Evolutionary conservation across 129 eudicot genomes (phyloP).

Genomic region (Silybum marianum): DNA sequence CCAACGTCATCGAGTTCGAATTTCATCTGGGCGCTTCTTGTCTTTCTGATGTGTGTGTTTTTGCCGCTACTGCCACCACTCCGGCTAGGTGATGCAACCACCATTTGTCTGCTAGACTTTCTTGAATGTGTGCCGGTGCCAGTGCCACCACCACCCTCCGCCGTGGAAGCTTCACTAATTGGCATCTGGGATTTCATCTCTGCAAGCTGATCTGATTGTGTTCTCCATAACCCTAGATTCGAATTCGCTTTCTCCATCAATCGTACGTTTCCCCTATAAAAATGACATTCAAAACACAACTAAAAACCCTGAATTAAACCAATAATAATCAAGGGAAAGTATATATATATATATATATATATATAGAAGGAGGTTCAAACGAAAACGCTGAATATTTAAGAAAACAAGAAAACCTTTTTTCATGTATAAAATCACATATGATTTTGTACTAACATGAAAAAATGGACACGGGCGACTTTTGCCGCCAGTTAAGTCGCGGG

Average conservation of each 20-base stretch:
- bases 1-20: conserved; percentile 71
- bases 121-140: conserved; percentile 44
- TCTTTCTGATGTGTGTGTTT: conserved; percentile 79
- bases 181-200: conserved; percentile 66
- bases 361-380: too few relatives aligned
- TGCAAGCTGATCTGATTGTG: conserved; percentile 80
- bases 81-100: conserved; percentile 58
- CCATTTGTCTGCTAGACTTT: conserved; percentile 60
- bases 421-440: too few relatives aligned
- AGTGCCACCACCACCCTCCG: conserved; percentile 34
- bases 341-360: too few relatives aligned
- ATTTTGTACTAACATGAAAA: too few relatives aligned
- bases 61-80: conserved; percentile 38
- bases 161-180: conserved; percentile 29
- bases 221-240: conserved; percentile 53
- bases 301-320: not conserved
- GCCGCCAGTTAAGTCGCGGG: too few relatives aligned
- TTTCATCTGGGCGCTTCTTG: conserved; percentile 90
- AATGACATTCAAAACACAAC: not conserved
- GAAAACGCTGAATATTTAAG: too few relatives aligned
- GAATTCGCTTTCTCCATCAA: conserved; percentile 52
- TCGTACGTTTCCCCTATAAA: conserved; percentile 9
- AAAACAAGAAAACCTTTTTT: too few relatives aligned
- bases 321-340: not conserved
- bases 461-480: too few relatives aligned